Evolutionary conservation across 176 grass and related monocot genomes (phyloP).

Genomic region (Thalia dealbata): DNA sequence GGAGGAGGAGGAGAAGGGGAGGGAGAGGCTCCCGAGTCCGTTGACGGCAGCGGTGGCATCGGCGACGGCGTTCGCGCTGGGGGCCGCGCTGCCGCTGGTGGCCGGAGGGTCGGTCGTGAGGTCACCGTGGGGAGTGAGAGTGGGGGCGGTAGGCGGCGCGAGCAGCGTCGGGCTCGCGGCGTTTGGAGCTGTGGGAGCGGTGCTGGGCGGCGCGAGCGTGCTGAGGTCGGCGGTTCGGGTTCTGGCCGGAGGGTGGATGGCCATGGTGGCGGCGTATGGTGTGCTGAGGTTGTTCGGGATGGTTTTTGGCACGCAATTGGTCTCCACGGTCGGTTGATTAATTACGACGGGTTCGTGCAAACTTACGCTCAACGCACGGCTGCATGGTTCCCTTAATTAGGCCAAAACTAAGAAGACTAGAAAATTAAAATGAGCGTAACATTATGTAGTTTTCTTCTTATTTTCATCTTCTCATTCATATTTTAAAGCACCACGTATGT

Average conservation of each 20-base stretch:
- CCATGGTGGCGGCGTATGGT: conserved; percentile 66
- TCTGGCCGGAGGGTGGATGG: conserved; percentile 67
- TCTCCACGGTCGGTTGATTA: too few species aligned
- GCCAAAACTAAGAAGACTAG: too few species aligned
- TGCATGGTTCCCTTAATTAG: too few species aligned
- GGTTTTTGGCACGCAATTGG: too few species aligned
- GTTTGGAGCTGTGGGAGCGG: conserved; percentile 48
- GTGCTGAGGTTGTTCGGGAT: conserved; percentile 30
- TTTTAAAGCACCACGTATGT: too few species aligned
- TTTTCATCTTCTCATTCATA: too few species aligned
- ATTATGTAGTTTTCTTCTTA: too few species aligned
- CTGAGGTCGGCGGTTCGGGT: conserved; percentile 42
- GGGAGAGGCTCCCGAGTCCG: conserved; percentile 54
- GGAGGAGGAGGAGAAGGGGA: neutral
- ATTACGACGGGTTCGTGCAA: too few species aligned
- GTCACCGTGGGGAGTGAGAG: conserved; percentile 11
- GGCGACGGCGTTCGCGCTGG: conserved; percentile 56
- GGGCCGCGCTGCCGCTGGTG: conserved; percentile 59
- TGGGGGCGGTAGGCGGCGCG: conserved; percentile 39
- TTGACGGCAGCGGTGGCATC: conserved; percentile 53
- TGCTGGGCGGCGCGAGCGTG: conserved; percentile 48
- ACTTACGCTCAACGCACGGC: too few species aligned
- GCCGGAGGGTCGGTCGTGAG: conserved; percentile 40
- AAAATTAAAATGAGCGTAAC: too few species aligned
- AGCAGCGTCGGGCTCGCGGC: conserved; percentile 45